Evolutionary conservation across 371 early-diverging fungal species (phyloP).

Genomic region (Zancudomyces culisetae): DNA sequence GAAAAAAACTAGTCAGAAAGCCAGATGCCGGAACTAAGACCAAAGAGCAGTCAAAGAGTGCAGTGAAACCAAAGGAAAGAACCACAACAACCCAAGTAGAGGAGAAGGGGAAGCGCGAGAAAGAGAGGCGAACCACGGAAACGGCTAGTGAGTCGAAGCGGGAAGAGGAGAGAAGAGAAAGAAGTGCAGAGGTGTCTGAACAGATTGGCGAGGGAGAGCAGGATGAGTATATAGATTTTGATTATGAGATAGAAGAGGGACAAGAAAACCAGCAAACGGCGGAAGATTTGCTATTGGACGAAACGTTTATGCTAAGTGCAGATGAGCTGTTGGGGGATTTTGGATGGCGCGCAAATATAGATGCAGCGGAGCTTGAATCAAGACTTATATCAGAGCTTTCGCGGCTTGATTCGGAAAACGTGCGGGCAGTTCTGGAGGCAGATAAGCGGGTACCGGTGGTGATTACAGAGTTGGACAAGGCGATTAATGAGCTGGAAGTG

Average conservation of each 20-base stretch:
- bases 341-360: slow-evolving; percentile 43
- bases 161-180: too few species aligned
- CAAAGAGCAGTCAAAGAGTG: too few species aligned
- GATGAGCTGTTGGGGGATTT: slow-evolving; percentile 41
- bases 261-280: neutral
- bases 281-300: slow-evolving; percentile 27
- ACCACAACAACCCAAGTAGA: too few species aligned
- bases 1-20: too few species aligned
- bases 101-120: too few species aligned
- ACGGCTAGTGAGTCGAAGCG: too few species aligned
- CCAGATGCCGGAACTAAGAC: too few species aligned
- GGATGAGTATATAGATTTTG: too few species aligned
- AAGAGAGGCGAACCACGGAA: too few species aligned
- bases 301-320: slow-evolving; percentile 30
- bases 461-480: slow-evolving; percentile 56
- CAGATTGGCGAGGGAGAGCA: too few species aligned
- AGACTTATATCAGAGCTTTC: slow-evolving; percentile 38
- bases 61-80: too few species aligned
- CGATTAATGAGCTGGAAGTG: slow-evolving; percentile 51
- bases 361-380: slow-evolving; percentile 44
- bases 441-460: slow-evolving; percentile 68
- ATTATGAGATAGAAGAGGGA: neutral
- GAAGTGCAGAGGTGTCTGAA: too few species aligned
- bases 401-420: slow-evolving; percentile 45
- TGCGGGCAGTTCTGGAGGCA: slow-evolving; percentile 79